These are phyloP conservation scores for Fragaria vesca DNA, from an alignment of 306 rosid species.

Conservation along the genomic window DNA sequence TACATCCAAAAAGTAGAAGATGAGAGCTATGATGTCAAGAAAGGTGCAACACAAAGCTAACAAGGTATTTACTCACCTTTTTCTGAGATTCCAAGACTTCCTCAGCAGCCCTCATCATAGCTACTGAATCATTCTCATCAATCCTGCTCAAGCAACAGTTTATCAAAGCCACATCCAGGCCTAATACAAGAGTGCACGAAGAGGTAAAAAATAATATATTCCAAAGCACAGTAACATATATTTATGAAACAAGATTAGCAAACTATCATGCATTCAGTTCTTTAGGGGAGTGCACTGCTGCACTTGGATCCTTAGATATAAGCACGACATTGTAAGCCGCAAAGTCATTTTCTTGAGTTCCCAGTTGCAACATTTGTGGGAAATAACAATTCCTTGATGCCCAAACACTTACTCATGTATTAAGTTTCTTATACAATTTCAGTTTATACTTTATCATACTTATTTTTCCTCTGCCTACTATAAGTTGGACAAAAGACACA, in stretches of 20 bases:
- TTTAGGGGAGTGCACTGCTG: background rate
- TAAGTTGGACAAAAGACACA: background rate
- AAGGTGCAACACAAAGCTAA: background rate
- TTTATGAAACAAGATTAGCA: background rate
- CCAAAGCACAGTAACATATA: background rate
- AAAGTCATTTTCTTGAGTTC: background rate
- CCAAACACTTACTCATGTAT: background rate
- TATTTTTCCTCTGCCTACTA: background rate
- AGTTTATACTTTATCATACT: background rate
- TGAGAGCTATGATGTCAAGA: constrained; percentile 12
- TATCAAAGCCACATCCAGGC: constrained; percentile 33
- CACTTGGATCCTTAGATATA: background rate
- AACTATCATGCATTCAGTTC: background rate
- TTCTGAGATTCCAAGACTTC: constrained; percentile 71
- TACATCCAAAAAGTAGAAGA: background rate
- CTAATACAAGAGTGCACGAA: constrained; percentile 10
- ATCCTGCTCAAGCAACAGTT: constrained; percentile 50
- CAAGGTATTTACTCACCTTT: constrained; percentile 49
- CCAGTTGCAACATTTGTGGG: background rate
- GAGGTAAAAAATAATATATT: background rate
- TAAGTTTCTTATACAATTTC: background rate
- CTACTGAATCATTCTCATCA: constrained; percentile 68
- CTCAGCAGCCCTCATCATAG: constrained; percentile 85
- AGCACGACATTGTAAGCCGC: background rate
- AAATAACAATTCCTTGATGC: background rate